phyloP scores from a whole-genome alignment of 768 basidiomycete genomes.

The Lactarius tabidus region DNA sequence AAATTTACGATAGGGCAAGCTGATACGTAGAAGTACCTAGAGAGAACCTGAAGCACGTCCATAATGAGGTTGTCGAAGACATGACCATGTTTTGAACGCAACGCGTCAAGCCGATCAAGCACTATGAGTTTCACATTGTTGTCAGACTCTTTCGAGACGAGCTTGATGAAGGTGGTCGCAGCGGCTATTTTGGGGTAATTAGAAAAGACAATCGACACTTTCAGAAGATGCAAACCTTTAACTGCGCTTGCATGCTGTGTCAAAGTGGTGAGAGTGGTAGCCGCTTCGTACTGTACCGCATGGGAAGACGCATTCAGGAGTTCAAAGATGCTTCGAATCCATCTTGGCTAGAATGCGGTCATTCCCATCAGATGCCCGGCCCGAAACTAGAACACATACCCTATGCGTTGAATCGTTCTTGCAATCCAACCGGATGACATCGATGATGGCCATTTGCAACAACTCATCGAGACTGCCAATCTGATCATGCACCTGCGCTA shows the following conservation, averaged over 20 bases:
- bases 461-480: conserved; percentile 82
- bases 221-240: conserved; percentile 60
- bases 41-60: conserved; percentile 90
- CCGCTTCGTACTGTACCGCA: conserved; percentile 97
- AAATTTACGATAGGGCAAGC: neutral
- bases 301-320: conserved; percentile 85
- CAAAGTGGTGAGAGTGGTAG: conserved; percentile 87
- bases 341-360: conserved; percentile 60
- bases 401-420: conserved; percentile 78
- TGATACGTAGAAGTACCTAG: conserved; percentile 45
- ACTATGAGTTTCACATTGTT: conserved; percentile 99
- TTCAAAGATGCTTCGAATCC: conserved; percentile 92
- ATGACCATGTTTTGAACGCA: conserved; percentile 82
- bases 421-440: conserved; percentile 88
- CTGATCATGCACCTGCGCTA: conserved; percentile 79
- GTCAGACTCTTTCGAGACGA: conserved; percentile 93
- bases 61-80: conserved; percentile 89
- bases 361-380: neutral
- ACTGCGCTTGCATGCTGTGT: conserved; percentile 95
- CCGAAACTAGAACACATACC: conserved; percentile 43
- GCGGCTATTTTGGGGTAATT: conserved; percentile 52
- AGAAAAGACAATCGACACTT: neutral
- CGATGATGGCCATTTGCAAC: conserved; percentile 94
- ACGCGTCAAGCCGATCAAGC: conserved; percentile 78
- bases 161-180: conserved; percentile 80